Evolutionary conservation across 2,329 filamentous ascomycete species (phyloP).

Genomic region (Dactylonectria macrodidyma): DNA sequence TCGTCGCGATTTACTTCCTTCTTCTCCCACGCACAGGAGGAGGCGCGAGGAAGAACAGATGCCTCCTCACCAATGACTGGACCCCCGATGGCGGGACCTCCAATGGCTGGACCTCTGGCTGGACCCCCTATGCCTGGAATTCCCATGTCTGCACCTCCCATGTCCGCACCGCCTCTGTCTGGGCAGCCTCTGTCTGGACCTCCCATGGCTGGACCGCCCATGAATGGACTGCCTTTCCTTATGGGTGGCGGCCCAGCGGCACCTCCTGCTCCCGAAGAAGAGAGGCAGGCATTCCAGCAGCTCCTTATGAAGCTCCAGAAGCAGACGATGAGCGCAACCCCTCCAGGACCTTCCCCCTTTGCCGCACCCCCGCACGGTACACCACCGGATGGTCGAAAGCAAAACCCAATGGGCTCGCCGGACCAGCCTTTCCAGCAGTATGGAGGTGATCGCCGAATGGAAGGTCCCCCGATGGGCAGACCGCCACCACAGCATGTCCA

Average conservation of each 20-base stretch:
- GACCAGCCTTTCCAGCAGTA: constrained; percentile 63
- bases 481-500: constrained; percentile 61
- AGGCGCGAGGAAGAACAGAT: constrained; percentile 65
- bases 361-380: constrained; percentile 56
- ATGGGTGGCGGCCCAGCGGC: constrained; percentile 48
- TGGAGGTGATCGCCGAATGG: constrained; percentile 61
- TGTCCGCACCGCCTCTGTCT: constrained; percentile 38
- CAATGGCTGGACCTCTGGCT: constrained; percentile 27
- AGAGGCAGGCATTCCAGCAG: constrained; percentile 88
- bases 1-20: constrained; percentile 91
- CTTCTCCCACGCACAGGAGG: constrained; percentile 69
- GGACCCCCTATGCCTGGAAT: constrained; percentile 31
- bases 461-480: constrained; percentile 53
- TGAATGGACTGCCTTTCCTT: constrained; percentile 38
- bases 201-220: constrained; percentile 27
- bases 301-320: constrained; percentile 86
- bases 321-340: constrained; percentile 64
- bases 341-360: constrained; percentile 61
- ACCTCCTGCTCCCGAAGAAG: constrained; percentile 71
- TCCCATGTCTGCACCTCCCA: constrained; percentile 51
- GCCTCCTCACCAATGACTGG: constrained; percentile 59
- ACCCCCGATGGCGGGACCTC: constrained; percentile 31
- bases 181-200: neutral
- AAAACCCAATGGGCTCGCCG: constrained; percentile 61
- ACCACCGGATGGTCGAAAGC: constrained; percentile 48